Evolutionary conservation across 1,284 basidiomycete genomes (phyloP), one percentile per base, ranked within the genome.

Genomic region (Cutaneotrichosporon cutaneum): DNA sequence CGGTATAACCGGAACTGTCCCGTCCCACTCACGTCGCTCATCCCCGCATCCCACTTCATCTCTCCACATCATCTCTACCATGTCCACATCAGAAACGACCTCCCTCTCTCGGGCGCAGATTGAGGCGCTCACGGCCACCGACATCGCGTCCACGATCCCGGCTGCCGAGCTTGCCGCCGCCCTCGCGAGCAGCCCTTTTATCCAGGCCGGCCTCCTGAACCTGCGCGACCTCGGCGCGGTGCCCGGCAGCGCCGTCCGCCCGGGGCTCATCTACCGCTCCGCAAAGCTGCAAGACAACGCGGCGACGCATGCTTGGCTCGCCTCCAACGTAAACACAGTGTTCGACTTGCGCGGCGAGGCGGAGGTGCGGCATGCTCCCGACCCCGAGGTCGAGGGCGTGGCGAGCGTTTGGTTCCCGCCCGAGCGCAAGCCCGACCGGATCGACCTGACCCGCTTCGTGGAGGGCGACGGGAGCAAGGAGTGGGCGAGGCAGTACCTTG

Each of bases 181-280:
- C 16, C 64, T 62, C 4, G n/a, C 27, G 2, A 32, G 59, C 6
- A 51, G 56, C 14, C 64, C 64, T 4, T 66, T 66, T 54, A 26
- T 66, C 26, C 21, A 16, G 8, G 45, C n/a, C n/a, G 33, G 44
- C 1, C 30, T 66, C 11, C 50, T 66, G 44, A 66, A 66, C 56
- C 35, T 54, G 5, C 64, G 64, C 18, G 64, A 66, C 51, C 30
- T 63, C 42, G 64, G 64, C 35, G 50, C 32, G 3, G 51, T 66
- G 6, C 61, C 59, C 11, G 33, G 39, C 45, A 56, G 47, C 10
- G 27, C 48, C 10, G 32, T 66, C 36, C 30, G 45, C 16, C 55
- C 61, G 1, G 57, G 54, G 1, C 32, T 42, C 4, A n/a, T 56
- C 27, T 63, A 50, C 59, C 64, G 64, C 50, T 54, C 56, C 11